Conservation (phyloP, 2,329 filamentous ascomycete genomes). For the Pseudocercospora fuligena region DNA sequence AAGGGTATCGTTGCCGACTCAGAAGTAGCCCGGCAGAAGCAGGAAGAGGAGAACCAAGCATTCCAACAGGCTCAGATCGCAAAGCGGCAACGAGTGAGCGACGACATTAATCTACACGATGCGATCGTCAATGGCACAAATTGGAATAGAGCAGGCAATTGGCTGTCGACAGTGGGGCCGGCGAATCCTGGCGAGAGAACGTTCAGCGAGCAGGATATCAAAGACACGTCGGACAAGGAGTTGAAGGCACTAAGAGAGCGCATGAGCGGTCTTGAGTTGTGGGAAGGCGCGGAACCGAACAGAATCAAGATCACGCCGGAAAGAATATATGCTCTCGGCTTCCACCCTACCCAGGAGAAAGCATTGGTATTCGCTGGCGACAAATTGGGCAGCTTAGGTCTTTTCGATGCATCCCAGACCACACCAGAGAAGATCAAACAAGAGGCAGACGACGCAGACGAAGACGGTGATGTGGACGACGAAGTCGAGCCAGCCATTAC, state of each 20-base stretch:
- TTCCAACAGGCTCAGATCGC: conserved; percentile 58
- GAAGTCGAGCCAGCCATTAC: conserved; percentile 77
- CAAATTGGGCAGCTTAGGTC: conserved; percentile 86
- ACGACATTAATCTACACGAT: conserved; percentile 73
- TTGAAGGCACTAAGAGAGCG: conserved; percentile 73
- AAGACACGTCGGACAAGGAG: conserved; percentile 76
- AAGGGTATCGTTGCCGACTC: conserved; percentile 68
- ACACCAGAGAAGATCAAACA: conserved; percentile 49
- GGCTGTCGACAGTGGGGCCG: conserved; percentile 69
- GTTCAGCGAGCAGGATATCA: conserved; percentile 82
- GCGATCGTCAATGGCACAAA: conserved; percentile 76
- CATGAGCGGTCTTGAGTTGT: conserved; percentile 78
- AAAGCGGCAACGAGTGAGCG: conserved; percentile 68
- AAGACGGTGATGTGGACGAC: conserved; percentile 70
- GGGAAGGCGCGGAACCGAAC: conserved; percentile 81
- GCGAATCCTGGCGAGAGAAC: conserved; percentile 83
- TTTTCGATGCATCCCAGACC: conserved; percentile 85
- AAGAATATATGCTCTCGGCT: conserved; percentile 81
- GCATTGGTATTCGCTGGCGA: conserved; percentile 91
- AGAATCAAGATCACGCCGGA: conserved; percentile 91
- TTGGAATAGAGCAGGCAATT: conserved; percentile 70
- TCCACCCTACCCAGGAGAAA: conserved; percentile 86
- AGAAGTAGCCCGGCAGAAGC: conserved; percentile 70
- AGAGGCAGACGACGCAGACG: conserved; percentile 63
- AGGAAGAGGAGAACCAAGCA: conserved; percentile 65